phyloP scores from a whole-genome alignment of 441 rosid genomes.

The Adansonia gregorii region DNA sequence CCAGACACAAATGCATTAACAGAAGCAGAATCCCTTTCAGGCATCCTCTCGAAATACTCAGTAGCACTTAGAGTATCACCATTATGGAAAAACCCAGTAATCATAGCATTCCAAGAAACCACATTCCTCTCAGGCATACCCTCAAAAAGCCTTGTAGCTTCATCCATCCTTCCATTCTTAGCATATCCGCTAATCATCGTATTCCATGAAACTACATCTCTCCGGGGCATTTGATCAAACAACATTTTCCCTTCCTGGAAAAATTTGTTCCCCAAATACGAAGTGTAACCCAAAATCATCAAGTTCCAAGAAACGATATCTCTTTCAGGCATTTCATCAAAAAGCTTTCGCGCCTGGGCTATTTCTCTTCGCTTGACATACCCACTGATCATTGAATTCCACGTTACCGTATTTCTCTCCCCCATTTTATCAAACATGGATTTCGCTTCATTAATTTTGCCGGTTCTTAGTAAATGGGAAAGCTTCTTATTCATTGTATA shows the following conservation, averaged over 20 bases:
- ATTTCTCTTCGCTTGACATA: conserved; percentile 26
- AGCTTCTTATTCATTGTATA: conserved; percentile 18
- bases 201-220: conserved; percentile 43
- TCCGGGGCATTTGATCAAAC: conserved; percentile 33
- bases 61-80: conserved; percentile 22
- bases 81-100: conserved; percentile 27
- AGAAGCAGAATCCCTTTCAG: conserved; percentile 16
- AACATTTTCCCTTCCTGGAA: conserved; percentile 23
- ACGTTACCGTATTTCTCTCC: conserved; percentile 26
- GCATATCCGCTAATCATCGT: conserved; percentile 47
- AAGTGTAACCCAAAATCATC: conserved; percentile 29
- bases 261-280: conserved; percentile 18
- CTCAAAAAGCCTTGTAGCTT: conserved; percentile 32
- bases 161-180: conserved; percentile 33
- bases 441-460: conserved; percentile 7
- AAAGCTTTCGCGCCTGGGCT: conserved; percentile 23
- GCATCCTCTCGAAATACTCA: conserved; percentile 26
- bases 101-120: conserved; percentile 33
- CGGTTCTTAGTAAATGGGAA: conserved; percentile 1
- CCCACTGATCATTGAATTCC: conserved; percentile 28
- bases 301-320: conserved; percentile 39
- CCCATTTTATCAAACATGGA: conserved; percentile 19
- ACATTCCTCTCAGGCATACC: conserved; percentile 36
- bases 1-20: conserved; percentile 24
- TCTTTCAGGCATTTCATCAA: conserved; percentile 40